These are phyloP conservation scores for Saprolegnia diclina DNA, from an alignment of 352 stramenopile species.

Conservation along the genomic window DNA sequence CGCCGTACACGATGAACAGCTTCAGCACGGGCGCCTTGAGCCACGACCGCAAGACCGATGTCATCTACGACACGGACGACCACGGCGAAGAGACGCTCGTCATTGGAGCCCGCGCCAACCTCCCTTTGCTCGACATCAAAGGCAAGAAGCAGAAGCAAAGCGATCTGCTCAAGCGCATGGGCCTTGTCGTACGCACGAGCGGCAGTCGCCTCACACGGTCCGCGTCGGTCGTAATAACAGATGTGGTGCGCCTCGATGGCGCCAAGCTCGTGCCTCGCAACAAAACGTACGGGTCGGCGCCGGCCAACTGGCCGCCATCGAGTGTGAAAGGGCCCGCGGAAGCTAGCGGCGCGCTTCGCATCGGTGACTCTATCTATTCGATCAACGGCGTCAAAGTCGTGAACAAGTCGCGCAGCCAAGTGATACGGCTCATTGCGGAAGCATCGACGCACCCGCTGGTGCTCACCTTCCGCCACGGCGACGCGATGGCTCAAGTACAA, in stretches of 20 bases:
- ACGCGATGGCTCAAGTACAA: slow-evolving; percentile 62
- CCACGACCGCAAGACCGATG: slow-evolving; percentile 79
- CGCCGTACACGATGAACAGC: slow-evolving; percentile 32
- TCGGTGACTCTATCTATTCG: slow-evolving; percentile 75
- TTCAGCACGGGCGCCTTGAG: slow-evolving; percentile 75
- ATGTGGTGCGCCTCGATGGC: slow-evolving; percentile 74
- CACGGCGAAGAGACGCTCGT: slow-evolving; percentile 47
- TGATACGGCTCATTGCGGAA: slow-evolving; percentile 82
- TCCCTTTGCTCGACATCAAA: slow-evolving; percentile 60
- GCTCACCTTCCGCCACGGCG: slow-evolving; percentile 78
- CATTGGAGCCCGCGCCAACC: slow-evolving; percentile 55
- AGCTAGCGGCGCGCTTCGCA: slow-evolving; percentile 60
- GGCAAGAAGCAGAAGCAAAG: slow-evolving; percentile 40
- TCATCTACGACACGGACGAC: slow-evolving; percentile 44
- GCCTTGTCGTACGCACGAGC: slow-evolving; percentile 74
- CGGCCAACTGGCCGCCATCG: slow-evolving; percentile 47
- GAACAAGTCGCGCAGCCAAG: slow-evolving; percentile 81
- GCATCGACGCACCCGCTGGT: slow-evolving; percentile 55
- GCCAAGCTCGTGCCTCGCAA: slow-evolving; percentile 72
- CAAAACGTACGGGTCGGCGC: slow-evolving; percentile 51
- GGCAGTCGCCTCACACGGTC: slow-evolving; percentile 82
- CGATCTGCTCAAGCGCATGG: slow-evolving; percentile 75
- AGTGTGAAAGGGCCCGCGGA: slow-evolving; percentile 68
- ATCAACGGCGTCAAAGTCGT: slow-evolving; percentile 84
- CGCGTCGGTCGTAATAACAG: slow-evolving; percentile 68